Percentiles rank a stretch among this genome's conserved stretches.
phyloP scores from a whole-genome alignment of 208 protist genomes.

The Leishmania martiniquensis region DNA sequence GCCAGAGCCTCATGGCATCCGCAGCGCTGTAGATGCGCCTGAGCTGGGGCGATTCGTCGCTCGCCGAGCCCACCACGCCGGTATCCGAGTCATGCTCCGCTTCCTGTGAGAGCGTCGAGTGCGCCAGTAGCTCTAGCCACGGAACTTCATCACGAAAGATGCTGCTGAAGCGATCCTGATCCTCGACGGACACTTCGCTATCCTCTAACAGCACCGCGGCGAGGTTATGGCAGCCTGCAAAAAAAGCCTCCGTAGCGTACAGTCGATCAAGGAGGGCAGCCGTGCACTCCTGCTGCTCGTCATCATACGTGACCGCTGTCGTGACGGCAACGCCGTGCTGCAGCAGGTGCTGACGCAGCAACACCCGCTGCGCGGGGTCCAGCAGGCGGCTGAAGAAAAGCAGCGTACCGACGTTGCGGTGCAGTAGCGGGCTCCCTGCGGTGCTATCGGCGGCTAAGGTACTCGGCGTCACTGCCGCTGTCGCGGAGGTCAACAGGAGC shows the following conservation, averaged over 20 bases:
- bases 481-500: neutral
- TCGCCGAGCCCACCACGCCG: neutral
- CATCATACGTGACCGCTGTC: constrained; percentile 3
- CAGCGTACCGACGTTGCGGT: constrained; percentile 29
- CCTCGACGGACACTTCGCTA: constrained; percentile 7
- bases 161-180: constrained; percentile 31
- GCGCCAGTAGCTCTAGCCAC: constrained; percentile 18
- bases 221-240: constrained; percentile 16
- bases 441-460: neutral
- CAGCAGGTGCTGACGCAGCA: constrained; percentile 18
- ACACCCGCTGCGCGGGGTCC: constrained; percentile 3
- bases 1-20: constrained; percentile 29
- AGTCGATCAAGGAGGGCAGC: constrained; percentile 31
- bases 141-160: constrained; percentile 27
- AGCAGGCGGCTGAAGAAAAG: constrained; percentile 26
- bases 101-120: neutral
- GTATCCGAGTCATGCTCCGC: constrained; percentile 1
- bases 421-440: constrained; percentile 3
- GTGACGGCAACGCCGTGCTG: constrained; percentile 18
- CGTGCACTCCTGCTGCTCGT: constrained; percentile 32
- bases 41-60: neutral
- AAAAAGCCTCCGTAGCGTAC: constrained; percentile 13
- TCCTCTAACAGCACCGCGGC: constrained; percentile 9
- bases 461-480: neutral
- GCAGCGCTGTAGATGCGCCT: constrained; percentile 26